Evolutionary conservation across 805 yeast genomes (phyloP).

Genomic region (Saitoella complicata): DNA sequence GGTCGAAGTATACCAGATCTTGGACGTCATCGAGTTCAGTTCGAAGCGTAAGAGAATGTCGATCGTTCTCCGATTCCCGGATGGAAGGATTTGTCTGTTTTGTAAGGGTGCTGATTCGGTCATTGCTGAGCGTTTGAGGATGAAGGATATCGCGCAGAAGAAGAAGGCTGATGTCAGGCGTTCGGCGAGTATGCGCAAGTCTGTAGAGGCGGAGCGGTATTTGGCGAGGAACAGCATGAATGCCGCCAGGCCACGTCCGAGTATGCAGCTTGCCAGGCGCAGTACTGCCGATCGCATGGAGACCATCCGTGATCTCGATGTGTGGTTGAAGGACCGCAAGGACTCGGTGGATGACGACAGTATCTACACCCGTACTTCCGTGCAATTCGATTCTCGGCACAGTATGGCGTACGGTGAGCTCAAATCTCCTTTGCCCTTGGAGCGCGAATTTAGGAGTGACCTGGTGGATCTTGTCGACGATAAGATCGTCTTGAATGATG

Average conservation of each 20-base stretch:
- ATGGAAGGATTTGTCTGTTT: slow-evolving; percentile 53
- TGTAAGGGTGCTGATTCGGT: slow-evolving; percentile 96
- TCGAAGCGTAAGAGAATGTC: slow-evolving; percentile 91
- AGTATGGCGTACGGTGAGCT: slow-evolving; percentile 5
- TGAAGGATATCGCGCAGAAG: slow-evolving; percentile 39
- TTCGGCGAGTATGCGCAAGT: slow-evolving; percentile 45
- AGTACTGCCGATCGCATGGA: no score
- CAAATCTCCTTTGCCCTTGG: no score
- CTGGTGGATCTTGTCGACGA: slow-evolving; percentile 27
- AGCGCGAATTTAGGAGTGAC: not conserved
- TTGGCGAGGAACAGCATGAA: slow-evolving; percentile 30
- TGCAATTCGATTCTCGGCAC: not conserved
- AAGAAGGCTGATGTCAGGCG: slow-evolving; percentile 49
- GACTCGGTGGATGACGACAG: no score
- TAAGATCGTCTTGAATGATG: slow-evolving; percentile 48
- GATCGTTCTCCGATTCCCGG: slow-evolving; percentile 61
- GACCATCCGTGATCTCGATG: no score
- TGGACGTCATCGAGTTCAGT: slow-evolving; percentile 73
- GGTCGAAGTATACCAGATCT: slow-evolving; percentile 50
- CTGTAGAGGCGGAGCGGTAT: slow-evolving; percentile 60
- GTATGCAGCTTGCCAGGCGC: no score
- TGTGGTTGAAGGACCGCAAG: no score
- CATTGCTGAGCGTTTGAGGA: slow-evolving; percentile 55
- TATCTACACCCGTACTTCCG: no score
- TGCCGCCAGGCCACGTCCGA: not conserved